A percentile compares a stretch with the other conserved stretches of the same genome.
phyloP scores from a whole-genome alignment of 345 rosid genomes.

The Crucihimalaya himalaica region DNA sequence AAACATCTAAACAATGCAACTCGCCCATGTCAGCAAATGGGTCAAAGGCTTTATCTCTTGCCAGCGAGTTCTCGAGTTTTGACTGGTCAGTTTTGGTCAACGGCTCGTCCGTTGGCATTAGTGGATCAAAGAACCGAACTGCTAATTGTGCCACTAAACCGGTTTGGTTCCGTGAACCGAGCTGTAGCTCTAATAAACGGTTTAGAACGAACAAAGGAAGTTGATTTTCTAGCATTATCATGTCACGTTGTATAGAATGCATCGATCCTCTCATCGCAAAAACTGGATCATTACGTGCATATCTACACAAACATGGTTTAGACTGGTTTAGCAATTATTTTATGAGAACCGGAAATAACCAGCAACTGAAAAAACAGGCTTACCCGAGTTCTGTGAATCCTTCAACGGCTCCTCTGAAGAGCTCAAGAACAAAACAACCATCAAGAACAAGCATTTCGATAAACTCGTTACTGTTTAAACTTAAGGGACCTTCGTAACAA shows the following conservation, averaged over 20 bases:
- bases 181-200: slow-evolving; percentile 65
- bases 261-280: slow-evolving; percentile 85
- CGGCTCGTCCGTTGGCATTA: slow-evolving; percentile 89
- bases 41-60: slow-evolving; percentile 48
- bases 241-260: slow-evolving; percentile 89
- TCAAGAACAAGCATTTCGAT: slow-evolving; percentile 86
- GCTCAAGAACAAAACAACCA: slow-evolving; percentile 82
- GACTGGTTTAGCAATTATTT: background rate
- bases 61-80: slow-evolving; percentile 52
- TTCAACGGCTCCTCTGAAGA: slow-evolving; percentile 69
- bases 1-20: slow-evolving; percentile 81
- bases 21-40: slow-evolving; percentile 65
- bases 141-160: slow-evolving; percentile 70
- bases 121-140: slow-evolving; percentile 73
- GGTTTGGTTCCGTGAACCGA: slow-evolving; percentile 54
- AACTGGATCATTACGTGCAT: slow-evolving; percentile 74
- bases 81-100: slow-evolving; percentile 56
- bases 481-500: slow-evolving; percentile 63
- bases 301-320: slow-evolving; percentile 33
- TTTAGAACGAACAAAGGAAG: slow-evolving; percentile 75
- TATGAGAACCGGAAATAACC: slow-evolving; percentile 7
- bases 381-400: slow-evolving; percentile 65
- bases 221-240: slow-evolving; percentile 90
- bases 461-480: slow-evolving; percentile 69
- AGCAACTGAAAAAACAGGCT: background rate